phyloP scores from a whole-genome alignment of 768 basidiomycete genomes.

The Phaeotremella skinneri region DNA sequence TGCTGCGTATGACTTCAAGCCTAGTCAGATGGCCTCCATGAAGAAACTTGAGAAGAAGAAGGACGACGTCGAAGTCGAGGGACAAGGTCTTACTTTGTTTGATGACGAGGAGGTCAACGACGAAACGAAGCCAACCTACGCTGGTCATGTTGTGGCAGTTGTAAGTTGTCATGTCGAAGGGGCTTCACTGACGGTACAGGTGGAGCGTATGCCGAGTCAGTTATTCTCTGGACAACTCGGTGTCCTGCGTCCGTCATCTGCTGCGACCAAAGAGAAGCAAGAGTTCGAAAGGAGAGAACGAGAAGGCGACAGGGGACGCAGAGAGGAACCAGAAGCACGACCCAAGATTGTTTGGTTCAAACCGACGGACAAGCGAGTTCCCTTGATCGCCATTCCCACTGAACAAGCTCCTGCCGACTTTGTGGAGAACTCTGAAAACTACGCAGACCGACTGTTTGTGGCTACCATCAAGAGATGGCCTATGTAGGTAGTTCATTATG shows the following conservation, averaged over 20 bases:
- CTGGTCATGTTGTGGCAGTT: slow-evolving; percentile 99
- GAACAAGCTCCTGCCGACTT: slow-evolving; percentile 96
- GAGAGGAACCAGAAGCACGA: slow-evolving; percentile 63
- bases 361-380: slow-evolving; percentile 98
- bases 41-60: slow-evolving; percentile 96
- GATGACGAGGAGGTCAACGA: slow-evolving; percentile 99
- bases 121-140: slow-evolving; percentile 96
- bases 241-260: slow-evolving; percentile 88
- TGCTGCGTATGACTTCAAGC: slow-evolving; percentile 79
- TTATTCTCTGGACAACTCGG: slow-evolving; percentile 97
- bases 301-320: slow-evolving; percentile 77
- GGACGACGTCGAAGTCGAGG: slow-evolving; percentile 99
- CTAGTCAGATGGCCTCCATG: slow-evolving; percentile 56
- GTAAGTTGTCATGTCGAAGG: slow-evolving; percentile 20
- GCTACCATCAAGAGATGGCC: slow-evolving; percentile 99
- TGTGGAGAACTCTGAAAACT: slow-evolving; percentile 86
- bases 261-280: slow-evolving; percentile 97
- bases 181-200: slow-evolving; percentile 45
- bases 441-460: slow-evolving; percentile 87
- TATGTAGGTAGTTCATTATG: slow-evolving; percentile 20
- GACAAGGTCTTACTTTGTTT: slow-evolving; percentile 92
- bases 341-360: slow-evolving; percentile 99
- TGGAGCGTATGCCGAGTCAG: slow-evolving; percentile 98
- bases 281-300: slow-evolving; percentile 96
- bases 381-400: slow-evolving; percentile 96